Evolutionary conservation across 2,329 filamentous ascomycete genomes (phyloP), one percentile per base, ranked within the genome.

Genomic region (Sphaerulina populicola): DNA sequence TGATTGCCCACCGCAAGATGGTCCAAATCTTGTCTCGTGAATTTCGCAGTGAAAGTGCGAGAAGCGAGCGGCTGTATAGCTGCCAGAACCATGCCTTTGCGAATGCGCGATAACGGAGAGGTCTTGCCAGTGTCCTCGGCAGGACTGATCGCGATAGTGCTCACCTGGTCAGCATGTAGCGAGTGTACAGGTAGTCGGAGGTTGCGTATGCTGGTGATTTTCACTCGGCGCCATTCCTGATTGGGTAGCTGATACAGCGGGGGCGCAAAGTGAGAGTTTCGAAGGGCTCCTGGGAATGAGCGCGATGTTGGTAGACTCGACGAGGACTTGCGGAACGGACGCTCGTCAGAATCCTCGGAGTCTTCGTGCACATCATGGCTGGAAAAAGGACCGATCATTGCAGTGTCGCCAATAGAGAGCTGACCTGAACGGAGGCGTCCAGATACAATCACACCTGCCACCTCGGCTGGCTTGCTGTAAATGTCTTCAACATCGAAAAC

Each of bases 401-500:
- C 75, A 50, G 77, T 78, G 62, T 95, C 86, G 0, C 90, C 89
- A 14, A 95, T 79, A 0, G 81, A 81, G 21, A 97, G 71, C 31
- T 74, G 78, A 3, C 90, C 91, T 58, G 86, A 85, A n/a, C 85
- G 82, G 10, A 96, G 74, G 57, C 93, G 80, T 0, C 91, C 91
- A 38, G 88, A 90, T 5, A 96, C 77, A 11, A 98, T 86, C n/a
- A 66, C 58, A 18, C 62, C 62, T 33, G 58, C 54, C 6, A 55
- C 58, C 53, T 64, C 64, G 5, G 63, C 60, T 1, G 64, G 61
- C 11, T 90, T 78, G 52, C 79, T 86, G 67, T 94, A 97, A 1
- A 89, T 82, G 60, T 96, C 91, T 64, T 97, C 91, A 21, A 97
- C 79, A 63, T 96, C 86, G 63, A 97, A 97, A 1, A 96, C 71